Evolutionary conservation across 202 grass and related monocot species (phyloP), one percentile per base, ranked within the genome.

Genomic region (Zoysia matrella): DNA sequence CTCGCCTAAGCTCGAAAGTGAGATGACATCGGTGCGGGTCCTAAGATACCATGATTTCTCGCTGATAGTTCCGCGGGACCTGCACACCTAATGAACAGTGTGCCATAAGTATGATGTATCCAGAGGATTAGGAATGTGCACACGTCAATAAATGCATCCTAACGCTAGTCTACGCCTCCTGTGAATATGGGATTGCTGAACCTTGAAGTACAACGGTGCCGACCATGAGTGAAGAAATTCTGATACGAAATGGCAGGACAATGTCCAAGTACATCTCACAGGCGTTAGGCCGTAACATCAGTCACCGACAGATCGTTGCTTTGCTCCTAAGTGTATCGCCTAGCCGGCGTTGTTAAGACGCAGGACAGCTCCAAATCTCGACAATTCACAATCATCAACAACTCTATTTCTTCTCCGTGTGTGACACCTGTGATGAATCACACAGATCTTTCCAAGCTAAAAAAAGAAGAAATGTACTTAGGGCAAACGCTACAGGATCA

Each of bases 301-400:
- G 76, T 61, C 56, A 80, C 86, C 70, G 81, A 72, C 78, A 82
- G 52, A 56, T 50, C 60, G 22, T 89, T 85, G 73, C 87, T 89
- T 89, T 77, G 82, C 16, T 77, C 39, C n/a, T 60, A 89, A 89
- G 78, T 52, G 47, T 89, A 78, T 89, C 83, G 71, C 75, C 77
- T 36, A 45, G 67, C 83, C 75, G 73, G 10, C 54, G 41, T 73
- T 30, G 67, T 74, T 43, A 69, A 39, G 71, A 52, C 46, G 8
- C 12, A 10, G 57, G 74, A 79, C 80, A 79, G 68, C 74, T 79
- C 52, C 50, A 6, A 1, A 15, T 61, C 72, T 73, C 58, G 61
- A 80, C 82, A 71, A 89, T 86, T 82, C 60, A 0, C 40, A 78
- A 81, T 85, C 82, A 85, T 40, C 45, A 44, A 71, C 5, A 14